Percentiles rank a stretch among this genome's conserved stretches.
Conservation (phyloP, 345 rosid genomes). For the Chamaenerion angustifolium region DNA sequence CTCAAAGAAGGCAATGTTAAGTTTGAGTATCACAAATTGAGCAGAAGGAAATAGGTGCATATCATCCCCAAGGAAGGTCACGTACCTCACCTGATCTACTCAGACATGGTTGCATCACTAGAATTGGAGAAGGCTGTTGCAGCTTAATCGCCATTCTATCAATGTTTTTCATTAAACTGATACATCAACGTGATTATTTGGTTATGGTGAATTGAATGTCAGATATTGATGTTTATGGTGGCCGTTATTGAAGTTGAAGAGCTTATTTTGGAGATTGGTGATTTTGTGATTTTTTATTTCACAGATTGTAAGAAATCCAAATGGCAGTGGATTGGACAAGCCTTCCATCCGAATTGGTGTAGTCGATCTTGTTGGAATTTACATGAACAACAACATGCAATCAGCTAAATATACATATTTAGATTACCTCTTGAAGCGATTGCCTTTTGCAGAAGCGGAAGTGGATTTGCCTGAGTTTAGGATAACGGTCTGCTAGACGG, state of each 20-base stretch:
- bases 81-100: slow-evolving; percentile 56
- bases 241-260: too few relatives aligned
- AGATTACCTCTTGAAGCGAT: too few relatives aligned
- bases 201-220: too few relatives aligned
- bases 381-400: too few relatives aligned
- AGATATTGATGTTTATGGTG: too few relatives aligned
- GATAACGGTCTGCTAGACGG: too few relatives aligned
- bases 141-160: background rate
- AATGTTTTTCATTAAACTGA: background rate
- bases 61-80: slow-evolving; percentile 37
- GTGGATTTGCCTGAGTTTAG: too few relatives aligned
- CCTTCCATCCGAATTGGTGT: slow-evolving; percentile 32
- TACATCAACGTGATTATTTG: background rate
- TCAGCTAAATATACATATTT: too few relatives aligned
- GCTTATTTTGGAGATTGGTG: too few relatives aligned
- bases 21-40: slow-evolving; percentile 57
- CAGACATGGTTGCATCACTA: background rate
- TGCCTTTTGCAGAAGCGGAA: too few relatives aligned
- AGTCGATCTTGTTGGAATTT: too few relatives aligned
- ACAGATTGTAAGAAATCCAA: background rate
- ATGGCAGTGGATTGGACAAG: slow-evolving; percentile 40
- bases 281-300: too few relatives aligned
- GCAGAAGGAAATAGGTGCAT: slow-evolving; percentile 35
- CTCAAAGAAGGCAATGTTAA: slow-evolving; percentile 35
- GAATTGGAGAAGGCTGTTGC: slow-evolving; percentile 7